Base-by-base conservation (phyloP, 192 early-diverging fungal genomes). In the Coemansia sp. region DNA sequence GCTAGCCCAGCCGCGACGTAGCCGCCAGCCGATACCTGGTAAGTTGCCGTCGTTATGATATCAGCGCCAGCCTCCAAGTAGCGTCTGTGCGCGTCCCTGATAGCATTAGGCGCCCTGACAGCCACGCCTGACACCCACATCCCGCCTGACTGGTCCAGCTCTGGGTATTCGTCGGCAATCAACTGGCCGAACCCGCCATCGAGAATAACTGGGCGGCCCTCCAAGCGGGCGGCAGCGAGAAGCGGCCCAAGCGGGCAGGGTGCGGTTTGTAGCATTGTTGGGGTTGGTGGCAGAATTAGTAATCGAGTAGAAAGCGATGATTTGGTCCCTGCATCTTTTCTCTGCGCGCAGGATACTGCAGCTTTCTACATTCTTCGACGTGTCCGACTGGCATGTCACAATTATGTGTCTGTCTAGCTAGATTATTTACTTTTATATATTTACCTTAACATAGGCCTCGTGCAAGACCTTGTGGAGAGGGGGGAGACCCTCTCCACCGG, bases 1-100 rank as follows among this genome's bases (percentile, higher is more conserved):
- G 75, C 67, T 62, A 80, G 78, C 0, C 84, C 85, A 2, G 65
- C 60, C 22, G 64, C 41, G 8, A 61, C 55, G 32, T 86, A 87
- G 3, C 84, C 82, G 32, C 65, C 55, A 6, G 76, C 61, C 2
- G 75, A 82, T 12, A 81, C 84, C 68, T 89, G 88, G 71, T 88
- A 89, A 8, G 84, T 80, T 10, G 73, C 66, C 11, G 87, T 87
- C 24, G 74, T 84, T 15, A 75, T 74, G 0, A 89, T 73, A 39
- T 89, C 84, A 16, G 85, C 82, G 1, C 87, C 87, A 3, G 87
- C 84, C 27, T 74, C 68, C 61, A 84, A 75, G 55, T 84, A 87
- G 27, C 49, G 40, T 35, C 59, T 64, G 59, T 89, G 87, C 10
- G 81, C 73, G 16, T 64, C 52, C 29, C 43, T 47, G 59, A 76